A percentile compares a stretch with the other conserved stretches of the same genome.
Evolutionary conservation across 371 early-diverging fungal species (phyloP).

Genomic region (Mucor racemosus): DNA sequence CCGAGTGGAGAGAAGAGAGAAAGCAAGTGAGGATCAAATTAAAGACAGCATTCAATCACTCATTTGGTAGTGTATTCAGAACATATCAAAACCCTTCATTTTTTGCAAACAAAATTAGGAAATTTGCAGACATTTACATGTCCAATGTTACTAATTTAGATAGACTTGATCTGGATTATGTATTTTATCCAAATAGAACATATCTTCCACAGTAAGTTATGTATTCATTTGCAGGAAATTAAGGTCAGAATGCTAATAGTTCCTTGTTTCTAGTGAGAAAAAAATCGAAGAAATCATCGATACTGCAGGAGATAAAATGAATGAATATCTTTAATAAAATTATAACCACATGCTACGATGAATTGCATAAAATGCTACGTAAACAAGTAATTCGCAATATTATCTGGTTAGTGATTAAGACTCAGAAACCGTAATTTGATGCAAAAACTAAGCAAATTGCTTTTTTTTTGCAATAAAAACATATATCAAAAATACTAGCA

Average conservation of each 20-base stretch:
- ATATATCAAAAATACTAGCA: too few relatives aligned
- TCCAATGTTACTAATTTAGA: constrained; percentile 63
- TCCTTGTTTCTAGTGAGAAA: constrained; percentile 37
- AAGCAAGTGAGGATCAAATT: constrained; percentile 47
- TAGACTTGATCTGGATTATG: constrained; percentile 60
- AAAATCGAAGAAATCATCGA: constrained; percentile 52
- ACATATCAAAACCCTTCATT: constrained; percentile 68
- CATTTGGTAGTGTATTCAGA: constrained; percentile 73
- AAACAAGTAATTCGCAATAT: too few relatives aligned
- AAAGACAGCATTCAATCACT: constrained; percentile 58
- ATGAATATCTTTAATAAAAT: background rate
- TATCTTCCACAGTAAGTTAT: constrained; percentile 65
- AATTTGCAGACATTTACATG: constrained; percentile 61
- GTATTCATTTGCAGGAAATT: background rate
- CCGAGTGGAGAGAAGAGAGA: constrained; percentile 58
- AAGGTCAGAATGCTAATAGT: background rate
- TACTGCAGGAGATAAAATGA: constrained; percentile 21
- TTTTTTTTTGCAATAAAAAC: too few relatives aligned
- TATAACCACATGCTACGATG: background rate
- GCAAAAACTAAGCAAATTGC: too few relatives aligned
- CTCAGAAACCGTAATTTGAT: too few relatives aligned
- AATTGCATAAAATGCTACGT: too few relatives aligned
- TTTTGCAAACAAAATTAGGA: constrained; percentile 68
- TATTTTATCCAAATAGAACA: constrained; percentile 67
- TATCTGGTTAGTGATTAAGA: too few relatives aligned